Evolutionary conservation across 2,329 filamentous ascomycete genomes (phyloP).

Genomic region (Colletotrichum sansevieriae): DNA sequence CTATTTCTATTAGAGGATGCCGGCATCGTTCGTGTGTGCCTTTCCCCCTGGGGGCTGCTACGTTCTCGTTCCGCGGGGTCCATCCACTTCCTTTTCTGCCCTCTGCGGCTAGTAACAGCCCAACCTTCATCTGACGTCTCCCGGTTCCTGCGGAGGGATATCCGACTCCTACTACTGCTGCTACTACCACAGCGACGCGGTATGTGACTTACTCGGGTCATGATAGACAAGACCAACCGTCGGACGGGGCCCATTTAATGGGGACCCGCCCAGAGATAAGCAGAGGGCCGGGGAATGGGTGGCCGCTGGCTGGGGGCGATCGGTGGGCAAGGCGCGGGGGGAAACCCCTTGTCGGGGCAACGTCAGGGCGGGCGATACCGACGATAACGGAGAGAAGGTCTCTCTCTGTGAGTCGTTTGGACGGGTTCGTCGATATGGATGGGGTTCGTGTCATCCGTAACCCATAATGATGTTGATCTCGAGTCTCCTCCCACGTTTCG

Average conservation of each 20-base stretch:
- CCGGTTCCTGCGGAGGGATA: constrained; percentile 24
- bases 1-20: constrained; percentile 23
- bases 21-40: constrained; percentile 7
- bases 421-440: background rate
- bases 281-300: constrained; percentile 31
- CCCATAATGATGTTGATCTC: background rate
- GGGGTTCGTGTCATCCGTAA: background rate
- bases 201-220: constrained; percentile 37
- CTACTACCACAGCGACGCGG: constrained; percentile 1
- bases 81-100: background rate
- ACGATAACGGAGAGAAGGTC: constrained; percentile 32
- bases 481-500: constrained; percentile 21
- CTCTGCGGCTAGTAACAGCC: constrained; percentile 2
- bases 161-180: no score
- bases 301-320: constrained; percentile 28
- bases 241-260: constrained; percentile 4
- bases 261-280: constrained; percentile 38
- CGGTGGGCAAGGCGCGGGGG: constrained; percentile 32
- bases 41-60: background rate
- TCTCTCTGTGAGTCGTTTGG: background rate
- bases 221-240: constrained; percentile 35
- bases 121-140: constrained; percentile 41
- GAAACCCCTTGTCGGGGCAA: constrained; percentile 19
- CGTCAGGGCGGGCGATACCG: constrained; percentile 33
- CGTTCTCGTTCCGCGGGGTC: constrained; percentile 12